Conservation (phyloP, 345 rosid genomes). For the Syzygium grande region DNA sequence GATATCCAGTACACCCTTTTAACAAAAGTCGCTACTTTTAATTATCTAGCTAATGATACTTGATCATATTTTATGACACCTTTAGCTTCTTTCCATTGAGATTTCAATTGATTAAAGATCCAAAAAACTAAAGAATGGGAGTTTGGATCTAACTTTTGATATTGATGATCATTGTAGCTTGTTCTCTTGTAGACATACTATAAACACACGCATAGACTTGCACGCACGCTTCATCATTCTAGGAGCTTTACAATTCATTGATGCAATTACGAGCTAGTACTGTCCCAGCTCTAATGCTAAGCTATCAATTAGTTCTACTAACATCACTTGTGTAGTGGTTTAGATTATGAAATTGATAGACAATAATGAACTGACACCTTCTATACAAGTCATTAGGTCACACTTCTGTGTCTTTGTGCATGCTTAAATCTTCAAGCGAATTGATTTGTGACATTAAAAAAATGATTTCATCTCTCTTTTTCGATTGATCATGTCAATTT, state of each 20-base stretch:
- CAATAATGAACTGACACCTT: not conserved
- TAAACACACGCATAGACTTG: not conserved
- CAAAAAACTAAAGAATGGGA: not conserved
- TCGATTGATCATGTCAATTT: too few relatives aligned
- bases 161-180: not conserved
- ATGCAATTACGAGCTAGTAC: not conserved
- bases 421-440: too few relatives aligned
- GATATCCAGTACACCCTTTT: not conserved
- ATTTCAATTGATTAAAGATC: not conserved
- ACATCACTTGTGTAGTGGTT: not conserved
- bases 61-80: not conserved
- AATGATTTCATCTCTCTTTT: too few relatives aligned
- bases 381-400: too few relatives aligned
- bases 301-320: not conserved
- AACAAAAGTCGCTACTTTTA: not conserved
- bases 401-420: too few relatives aligned
- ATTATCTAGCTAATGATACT: not conserved
- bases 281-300: not conserved
- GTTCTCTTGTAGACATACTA: not conserved
- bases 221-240: not conserved
- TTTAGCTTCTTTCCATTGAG: not conserved
- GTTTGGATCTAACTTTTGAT: not conserved
- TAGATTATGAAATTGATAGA: not conserved
- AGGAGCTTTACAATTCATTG: not conserved
- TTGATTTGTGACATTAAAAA: too few relatives aligned